Percentiles rank a stretch among this genome's conserved stretches.
phyloP scores from a whole-genome alignment of 805 yeast genomes.

The Metschnikowia reukaufii region DNA sequence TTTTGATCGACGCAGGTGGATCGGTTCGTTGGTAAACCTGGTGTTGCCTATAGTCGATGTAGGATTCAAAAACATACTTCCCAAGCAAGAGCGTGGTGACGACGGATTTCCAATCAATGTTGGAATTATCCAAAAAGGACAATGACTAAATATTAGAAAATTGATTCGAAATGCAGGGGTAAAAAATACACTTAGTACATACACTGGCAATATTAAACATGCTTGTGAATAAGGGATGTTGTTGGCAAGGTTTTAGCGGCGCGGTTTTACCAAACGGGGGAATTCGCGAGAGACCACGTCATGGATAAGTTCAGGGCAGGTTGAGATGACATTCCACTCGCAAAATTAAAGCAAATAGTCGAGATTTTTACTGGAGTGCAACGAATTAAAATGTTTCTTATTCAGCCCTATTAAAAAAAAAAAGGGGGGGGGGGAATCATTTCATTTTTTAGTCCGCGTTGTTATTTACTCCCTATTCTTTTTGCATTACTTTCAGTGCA shows the following conservation, averaged over 20 bases:
- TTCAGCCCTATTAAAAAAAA: too few relatives aligned
- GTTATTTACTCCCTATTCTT: too few relatives aligned
- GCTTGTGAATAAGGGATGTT: not conserved
- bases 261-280: constrained; percentile 4
- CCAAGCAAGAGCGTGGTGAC: constrained; percentile 73
- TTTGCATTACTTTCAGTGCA: too few relatives aligned
- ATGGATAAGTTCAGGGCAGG: not conserved
- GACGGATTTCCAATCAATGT: constrained; percentile 76
- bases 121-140: constrained; percentile 59
- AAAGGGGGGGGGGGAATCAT: too few relatives aligned
- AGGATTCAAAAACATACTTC: constrained; percentile 72
- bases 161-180: too few relatives aligned
- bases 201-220: constrained; percentile 21
- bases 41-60: constrained; percentile 76
- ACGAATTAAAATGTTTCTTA: too few relatives aligned
- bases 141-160: constrained; percentile 41
- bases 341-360: too few relatives aligned
- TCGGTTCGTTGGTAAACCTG: constrained; percentile 51
- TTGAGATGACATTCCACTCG: too few relatives aligned
- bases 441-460: too few relatives aligned
- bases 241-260: not conserved
- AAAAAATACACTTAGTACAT: constrained; percentile 4
- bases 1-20: constrained; percentile 69
- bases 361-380: too few relatives aligned
- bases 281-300: constrained; percentile 5